Conservation (phyloP, 768 basidiomycete genomes). For the Termitomyces sp. region DNA sequence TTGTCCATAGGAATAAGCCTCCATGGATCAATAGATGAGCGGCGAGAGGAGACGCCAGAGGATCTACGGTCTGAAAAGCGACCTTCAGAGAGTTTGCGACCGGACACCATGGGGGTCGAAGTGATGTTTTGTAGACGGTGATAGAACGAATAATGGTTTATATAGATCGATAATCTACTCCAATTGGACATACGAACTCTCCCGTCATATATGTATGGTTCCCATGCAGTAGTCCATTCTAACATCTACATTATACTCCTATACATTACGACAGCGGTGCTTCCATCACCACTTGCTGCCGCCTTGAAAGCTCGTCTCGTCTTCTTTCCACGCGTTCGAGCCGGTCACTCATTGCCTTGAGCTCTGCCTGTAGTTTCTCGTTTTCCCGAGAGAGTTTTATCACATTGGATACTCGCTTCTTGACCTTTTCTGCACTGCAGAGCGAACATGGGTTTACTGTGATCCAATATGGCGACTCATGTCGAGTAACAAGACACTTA, state of each 20-base stretch:
- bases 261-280: constrained; percentile 10
- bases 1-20: constrained; percentile 78
- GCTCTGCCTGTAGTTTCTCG: constrained; percentile 70
- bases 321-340: constrained; percentile 71
- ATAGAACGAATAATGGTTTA: not conserved
- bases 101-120: constrained; percentile 23
- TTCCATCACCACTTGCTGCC: constrained; percentile 18
- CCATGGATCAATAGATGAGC: constrained; percentile 73
- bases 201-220: not conserved
- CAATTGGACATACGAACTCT: not conserved
- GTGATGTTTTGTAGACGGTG: not conserved
- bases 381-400: constrained; percentile 75
- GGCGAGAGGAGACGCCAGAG: constrained; percentile 48
- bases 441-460: constrained; percentile 16
- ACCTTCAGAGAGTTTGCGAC: constrained; percentile 44
- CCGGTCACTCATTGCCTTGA: constrained; percentile 69
- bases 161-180: constrained; percentile 11
- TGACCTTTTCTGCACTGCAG: constrained; percentile 41
- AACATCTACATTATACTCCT: not conserved
- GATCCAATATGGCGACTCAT: constrained; percentile 4
- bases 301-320: constrained; percentile 40
- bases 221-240: not conserved
- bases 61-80: constrained; percentile 40
- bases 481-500: constrained; percentile 33
- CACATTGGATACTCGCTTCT: constrained; percentile 77